A percentile compares a stretch with the other conserved stretches of the same genome.
These are phyloP conservation scores for Pilatotrama ljubarskyi DNA, from an alignment of 768 basidiomycete genomes.

Conservation along the genomic window DNA sequence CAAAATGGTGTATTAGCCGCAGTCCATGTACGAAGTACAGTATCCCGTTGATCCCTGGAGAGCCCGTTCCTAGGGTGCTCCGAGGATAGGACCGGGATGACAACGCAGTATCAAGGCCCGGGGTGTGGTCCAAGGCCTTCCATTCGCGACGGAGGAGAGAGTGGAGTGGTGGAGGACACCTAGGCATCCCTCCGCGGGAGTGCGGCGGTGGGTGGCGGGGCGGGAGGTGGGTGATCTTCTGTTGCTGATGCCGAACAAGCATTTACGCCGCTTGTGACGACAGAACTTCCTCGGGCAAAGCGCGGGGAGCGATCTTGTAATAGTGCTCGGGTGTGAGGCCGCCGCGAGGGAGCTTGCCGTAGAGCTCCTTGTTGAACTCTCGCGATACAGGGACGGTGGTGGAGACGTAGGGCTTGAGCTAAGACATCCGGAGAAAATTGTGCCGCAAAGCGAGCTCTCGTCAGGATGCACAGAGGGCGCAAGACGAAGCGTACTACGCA, in stretches of 20 bases:
- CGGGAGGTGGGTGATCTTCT: neutral
- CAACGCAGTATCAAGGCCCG: too few species aligned
- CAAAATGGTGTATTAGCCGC: too few species aligned
- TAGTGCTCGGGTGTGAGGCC: slow-evolving; percentile 34
- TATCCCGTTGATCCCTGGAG: too few species aligned
- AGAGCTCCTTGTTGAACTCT: slow-evolving; percentile 22
- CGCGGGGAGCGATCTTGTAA: slow-evolving; percentile 31
- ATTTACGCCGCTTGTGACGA: neutral
- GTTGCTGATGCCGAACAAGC: neutral
- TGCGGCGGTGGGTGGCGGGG: too few species aligned
- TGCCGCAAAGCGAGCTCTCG: neutral
- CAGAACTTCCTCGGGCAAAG: slow-evolving; percentile 6
- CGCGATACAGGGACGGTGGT: slow-evolving; percentile 1
- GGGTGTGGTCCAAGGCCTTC: too few species aligned
- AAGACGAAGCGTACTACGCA: slow-evolving; percentile 35
- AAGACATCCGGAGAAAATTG: neutral
- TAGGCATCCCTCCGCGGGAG: too few species aligned
- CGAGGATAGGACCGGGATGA: too few species aligned
- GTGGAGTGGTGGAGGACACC: too few species aligned
- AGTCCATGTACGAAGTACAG: too few species aligned
- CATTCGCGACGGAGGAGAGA: too few species aligned
- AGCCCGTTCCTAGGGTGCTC: too few species aligned
- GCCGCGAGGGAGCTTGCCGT: slow-evolving; percentile 36
- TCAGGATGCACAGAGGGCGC: neutral
- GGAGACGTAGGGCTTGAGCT: slow-evolving; percentile 74